Evolutionary conservation across 2,329 filamentous ascomycete genomes (phyloP), one percentile per base, ranked within the genome.

Genomic region (Trichoderma sp.): DNA sequence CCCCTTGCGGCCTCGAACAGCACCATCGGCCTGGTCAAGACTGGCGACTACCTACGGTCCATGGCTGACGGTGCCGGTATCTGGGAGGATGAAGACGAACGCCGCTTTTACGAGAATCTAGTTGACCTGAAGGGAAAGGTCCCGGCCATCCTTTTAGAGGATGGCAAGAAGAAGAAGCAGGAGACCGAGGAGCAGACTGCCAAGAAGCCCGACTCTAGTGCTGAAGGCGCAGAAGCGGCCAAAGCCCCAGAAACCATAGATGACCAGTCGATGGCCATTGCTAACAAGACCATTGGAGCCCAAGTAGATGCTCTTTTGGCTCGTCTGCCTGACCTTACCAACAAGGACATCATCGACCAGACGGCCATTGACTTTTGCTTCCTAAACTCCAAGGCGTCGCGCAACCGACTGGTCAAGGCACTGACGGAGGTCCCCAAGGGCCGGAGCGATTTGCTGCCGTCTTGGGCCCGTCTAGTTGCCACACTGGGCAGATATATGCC

Each of bases 81-180:
- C 68, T 99, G 95, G 95, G 93, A 97, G 79, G 95, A 99, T 71
- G 95, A 99, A 74, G 95, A 99, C 63, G 94, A 99, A 78, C 88
- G 95, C 66, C 91, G 95, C 67, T 99, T 99, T 76, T 99, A 99
- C 78, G 95, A 99, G 80, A 98, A 97, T 69, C 78, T 99, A 12
- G 90, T 96, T 14, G 95, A 99, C 74, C 81, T 99, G 17, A 97
- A 96, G 74, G 95, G 96, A 71, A 96, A 97, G 71, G 95, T 99
- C 3, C 96, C 95, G 0, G 90, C 90, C 1, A 96, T 99, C 71
- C 82, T 99, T 9, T 85, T 99, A 1, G 95, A 99, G 73, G 95
- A 98, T 71, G 88, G 87, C 61, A 97, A 96, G 78, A 98, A 97
- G 81, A 97, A 96, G 79, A 65, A 62, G 74, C 57, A 81, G 4